Base-by-base conservation (phyloP, 2,329 filamentous ascomycete genomes). In the Corynespora cassiicola region DNA sequence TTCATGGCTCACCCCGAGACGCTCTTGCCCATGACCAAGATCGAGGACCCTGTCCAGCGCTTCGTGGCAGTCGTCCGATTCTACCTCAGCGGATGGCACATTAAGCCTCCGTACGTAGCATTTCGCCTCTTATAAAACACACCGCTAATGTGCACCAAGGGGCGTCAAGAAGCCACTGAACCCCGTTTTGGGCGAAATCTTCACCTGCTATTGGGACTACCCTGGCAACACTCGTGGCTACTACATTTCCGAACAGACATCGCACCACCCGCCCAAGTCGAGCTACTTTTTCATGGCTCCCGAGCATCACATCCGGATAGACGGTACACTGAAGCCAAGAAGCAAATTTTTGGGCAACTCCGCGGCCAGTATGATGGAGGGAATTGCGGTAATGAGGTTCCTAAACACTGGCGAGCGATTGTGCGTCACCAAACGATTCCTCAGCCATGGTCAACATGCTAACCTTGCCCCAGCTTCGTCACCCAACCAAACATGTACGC, bases 401-500 rank as follows among this genome's bases (percentile, higher is more conserved):
- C 66, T 91, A 50, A 96, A 96, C 67, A 79, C 87, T 34, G 88
- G 88, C 25, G 94, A 99, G 72, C 80, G 85, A 85, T 97, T 96
- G 90, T 95, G 77, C 36, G 87, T 58, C 7, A 18, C 4, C 12
- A 31, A 26, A 23, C 12, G 9, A 10, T 22, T 32, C 18, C 30
- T 16, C 7, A 16, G 18, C 7, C 8, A 16, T n/a, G 21, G 4
- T 7, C 6, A 21, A 6, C 7, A 27, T 21, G 51, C 48, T 56
- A 35, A 57, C 45, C 18, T 11, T 11, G 17, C 19, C 14, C n/a
- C 19, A 95, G 89, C 70, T 88, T 95, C 61, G 73, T 97, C 35
- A 97, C 94, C 4, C 94, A 99, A 63, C 94, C 94, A 12, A 99
- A 99, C 74, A 99, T 99, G 90, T 99, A 99, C 68, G 94, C 92